Evolutionary conservation across 2,329 filamentous ascomycete genomes (phyloP).

Genomic region (Pezicula rhizophila): DNA sequence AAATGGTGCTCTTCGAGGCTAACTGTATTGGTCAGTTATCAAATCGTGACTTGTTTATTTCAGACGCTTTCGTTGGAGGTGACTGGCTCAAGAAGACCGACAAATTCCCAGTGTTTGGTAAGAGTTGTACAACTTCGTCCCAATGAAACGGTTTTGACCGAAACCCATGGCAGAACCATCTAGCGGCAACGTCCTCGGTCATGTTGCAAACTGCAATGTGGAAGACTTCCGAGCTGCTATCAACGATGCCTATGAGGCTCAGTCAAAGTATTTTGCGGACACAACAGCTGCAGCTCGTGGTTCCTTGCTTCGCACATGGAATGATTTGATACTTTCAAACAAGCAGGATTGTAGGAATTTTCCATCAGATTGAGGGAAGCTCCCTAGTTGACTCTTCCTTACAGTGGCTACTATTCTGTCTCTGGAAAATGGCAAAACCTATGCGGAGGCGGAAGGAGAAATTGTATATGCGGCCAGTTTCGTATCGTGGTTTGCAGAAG

Average conservation of each 20-base stretch:
- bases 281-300: neutral
- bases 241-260: neutral
- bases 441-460: constrained; percentile 53
- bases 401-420: constrained; percentile 47
- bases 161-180: too few species aligned
- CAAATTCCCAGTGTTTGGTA: too few species aligned
- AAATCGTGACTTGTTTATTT: neutral
- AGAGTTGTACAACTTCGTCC: too few species aligned
- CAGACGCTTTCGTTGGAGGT: neutral
- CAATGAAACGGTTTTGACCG: too few species aligned
- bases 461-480: constrained; percentile 52
- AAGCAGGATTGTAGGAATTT: neutral
- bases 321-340: neutral
- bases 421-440: constrained; percentile 64
- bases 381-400: too few species aligned
- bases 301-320: neutral
- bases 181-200: neutral
- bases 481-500: constrained; percentile 57
- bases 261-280: neutral
- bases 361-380: neutral
- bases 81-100: too few species aligned
- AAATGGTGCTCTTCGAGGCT: too few species aligned
- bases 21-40: neutral
- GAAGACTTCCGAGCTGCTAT: neutral
- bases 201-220: neutral